Percentiles rank a stretch among this genome's conserved stretches.
These are phyloP conservation scores for Phytophthora constricta DNA, from an alignment of 352 stramenopile species.

Conservation along the genomic window DNA sequence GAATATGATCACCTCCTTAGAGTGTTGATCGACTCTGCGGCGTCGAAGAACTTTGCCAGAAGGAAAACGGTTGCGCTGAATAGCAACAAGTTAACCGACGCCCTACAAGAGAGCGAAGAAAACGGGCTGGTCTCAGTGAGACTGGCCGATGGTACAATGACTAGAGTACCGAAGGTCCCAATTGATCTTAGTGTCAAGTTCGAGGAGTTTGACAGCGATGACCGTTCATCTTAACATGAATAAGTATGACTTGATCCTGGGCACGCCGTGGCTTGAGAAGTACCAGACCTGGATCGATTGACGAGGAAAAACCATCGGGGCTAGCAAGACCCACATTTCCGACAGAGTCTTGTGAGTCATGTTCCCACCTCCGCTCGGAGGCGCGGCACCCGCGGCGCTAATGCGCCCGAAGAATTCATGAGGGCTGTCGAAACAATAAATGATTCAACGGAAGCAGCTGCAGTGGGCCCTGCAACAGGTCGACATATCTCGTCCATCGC, in stretches of 20 bases:
- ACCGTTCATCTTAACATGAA: constrained; percentile 16
- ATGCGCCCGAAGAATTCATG: not conserved
- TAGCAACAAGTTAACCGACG: constrained; percentile 8
- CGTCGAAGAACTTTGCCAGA: constrained; percentile 15
- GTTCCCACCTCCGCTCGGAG: not conserved
- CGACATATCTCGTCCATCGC: too few relatives aligned
- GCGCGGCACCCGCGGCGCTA: not conserved
- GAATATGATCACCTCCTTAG: constrained; percentile 7
- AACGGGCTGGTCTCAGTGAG: constrained; percentile 10
- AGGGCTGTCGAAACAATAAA: too few relatives aligned
- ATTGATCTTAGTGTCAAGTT: constrained; percentile 14
- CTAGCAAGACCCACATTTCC: not conserved
- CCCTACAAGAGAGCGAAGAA: constrained; percentile 10
- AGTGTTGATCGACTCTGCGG: constrained; percentile 24
- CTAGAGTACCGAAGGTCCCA: not conserved
- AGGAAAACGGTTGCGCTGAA: constrained; percentile 5
- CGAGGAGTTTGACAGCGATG: constrained; percentile 12
- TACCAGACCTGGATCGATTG: constrained; percentile 29
- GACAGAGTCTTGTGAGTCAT: constrained; percentile 18
- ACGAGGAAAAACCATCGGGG: constrained; percentile 5
- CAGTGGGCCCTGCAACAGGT: not conserved
- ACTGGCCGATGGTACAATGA: constrained; percentile 4
- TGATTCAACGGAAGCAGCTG: not conserved
- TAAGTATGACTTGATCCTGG: constrained; percentile 33
- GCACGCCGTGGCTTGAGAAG: constrained; percentile 25